phyloP scores from a whole-genome alignment of 2,329 filamentous ascomycete genomes.

The Exophiala sideris region DNA sequence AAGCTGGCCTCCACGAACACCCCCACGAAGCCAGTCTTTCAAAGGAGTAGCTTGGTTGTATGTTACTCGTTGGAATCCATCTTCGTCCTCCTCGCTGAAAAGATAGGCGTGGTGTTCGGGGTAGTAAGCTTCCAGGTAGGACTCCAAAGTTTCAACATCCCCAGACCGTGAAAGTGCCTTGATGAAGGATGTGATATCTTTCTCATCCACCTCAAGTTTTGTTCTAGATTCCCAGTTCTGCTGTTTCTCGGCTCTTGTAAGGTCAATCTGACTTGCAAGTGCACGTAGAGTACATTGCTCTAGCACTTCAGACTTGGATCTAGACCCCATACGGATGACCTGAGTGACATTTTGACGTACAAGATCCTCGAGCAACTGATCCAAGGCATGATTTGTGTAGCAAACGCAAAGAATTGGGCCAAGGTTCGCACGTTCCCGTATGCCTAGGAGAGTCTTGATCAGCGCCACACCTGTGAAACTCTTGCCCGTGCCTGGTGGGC shows the following conservation, averaged over 20 bases:
- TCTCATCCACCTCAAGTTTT: constrained; percentile 30
- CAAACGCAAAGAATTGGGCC: constrained; percentile 49
- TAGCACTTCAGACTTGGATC: constrained; percentile 55
- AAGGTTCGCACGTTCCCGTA: constrained; percentile 57
- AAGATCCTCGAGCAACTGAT: constrained; percentile 60
- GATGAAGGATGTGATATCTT: constrained; percentile 1
- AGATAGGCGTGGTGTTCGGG: constrained; percentile 16
- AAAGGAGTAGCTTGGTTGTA: not conserved
- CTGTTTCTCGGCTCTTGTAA: constrained; percentile 42
- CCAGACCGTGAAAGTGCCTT: constrained; percentile 1
- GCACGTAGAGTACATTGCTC: constrained; percentile 49
- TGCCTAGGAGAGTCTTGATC: constrained; percentile 42
- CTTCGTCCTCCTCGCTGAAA: constrained; percentile 25
- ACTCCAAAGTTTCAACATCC: constrained; percentile 15
- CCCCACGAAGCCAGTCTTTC: not conserved
- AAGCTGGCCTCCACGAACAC: not conserved
- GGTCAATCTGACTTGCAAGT: constrained; percentile 32
- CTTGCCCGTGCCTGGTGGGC: constrained; percentile 33
- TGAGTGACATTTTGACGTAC: constrained; percentile 39
- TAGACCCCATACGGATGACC: constrained; percentile 61
- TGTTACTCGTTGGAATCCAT: constrained; percentile 25
- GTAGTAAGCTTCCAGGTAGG: constrained; percentile 23
- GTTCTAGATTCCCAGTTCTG: constrained; percentile 27
- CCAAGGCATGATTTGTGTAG: constrained; percentile 54
- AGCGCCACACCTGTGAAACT: constrained; percentile 30